Evolutionary conservation across 1,284 basidiomycete species (phyloP).

Genomic region (Leccinum subfulvum): DNA sequence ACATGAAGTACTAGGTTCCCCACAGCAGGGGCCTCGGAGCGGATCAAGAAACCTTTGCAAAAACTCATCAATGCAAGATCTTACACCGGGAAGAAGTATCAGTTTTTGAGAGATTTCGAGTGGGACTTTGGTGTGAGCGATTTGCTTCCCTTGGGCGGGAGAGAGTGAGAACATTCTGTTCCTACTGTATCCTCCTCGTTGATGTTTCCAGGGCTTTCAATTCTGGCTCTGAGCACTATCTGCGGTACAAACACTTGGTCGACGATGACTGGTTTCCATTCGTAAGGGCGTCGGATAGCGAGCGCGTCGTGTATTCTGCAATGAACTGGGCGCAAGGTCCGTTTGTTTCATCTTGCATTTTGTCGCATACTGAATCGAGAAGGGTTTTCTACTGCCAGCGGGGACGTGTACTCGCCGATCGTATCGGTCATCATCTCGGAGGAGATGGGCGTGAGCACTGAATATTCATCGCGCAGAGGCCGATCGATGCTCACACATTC

Average conservation of each 20-base stretch:
- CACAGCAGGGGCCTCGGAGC: conserved; percentile 47
- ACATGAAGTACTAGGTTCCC: conserved; percentile 65
- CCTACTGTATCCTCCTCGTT: background rate
- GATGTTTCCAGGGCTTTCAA: conserved; percentile 44
- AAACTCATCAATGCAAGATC: conserved; percentile 49
- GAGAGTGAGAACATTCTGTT: conserved; percentile 51
- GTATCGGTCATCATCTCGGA: conserved; percentile 59
- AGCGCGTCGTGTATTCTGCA: conserved; percentile 67
- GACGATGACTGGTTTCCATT: conserved; percentile 53
- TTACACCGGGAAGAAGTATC: conserved; percentile 49
- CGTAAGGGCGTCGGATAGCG: conserved; percentile 58
- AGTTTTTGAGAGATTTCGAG: conserved; percentile 62
- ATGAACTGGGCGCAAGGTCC: conserved; percentile 70
- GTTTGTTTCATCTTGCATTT: background rate
- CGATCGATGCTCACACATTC: background rate
- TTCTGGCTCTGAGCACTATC: conserved; percentile 47
- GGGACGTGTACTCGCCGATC: conserved; percentile 39
- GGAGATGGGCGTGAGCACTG: conserved; percentile 45
- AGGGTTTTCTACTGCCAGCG: conserved; percentile 56
- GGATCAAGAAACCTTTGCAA: conserved; percentile 49
- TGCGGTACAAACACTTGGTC: conserved; percentile 54
- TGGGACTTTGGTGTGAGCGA: conserved; percentile 61
- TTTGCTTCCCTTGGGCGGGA: conserved; percentile 68
- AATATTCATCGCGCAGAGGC: background rate
- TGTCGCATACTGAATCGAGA: background rate